Evolutionary conservation across 805 yeast genomes (phyloP), one percentile per base, ranked within the genome.

Genomic region (Candida parachauliodes): DNA sequence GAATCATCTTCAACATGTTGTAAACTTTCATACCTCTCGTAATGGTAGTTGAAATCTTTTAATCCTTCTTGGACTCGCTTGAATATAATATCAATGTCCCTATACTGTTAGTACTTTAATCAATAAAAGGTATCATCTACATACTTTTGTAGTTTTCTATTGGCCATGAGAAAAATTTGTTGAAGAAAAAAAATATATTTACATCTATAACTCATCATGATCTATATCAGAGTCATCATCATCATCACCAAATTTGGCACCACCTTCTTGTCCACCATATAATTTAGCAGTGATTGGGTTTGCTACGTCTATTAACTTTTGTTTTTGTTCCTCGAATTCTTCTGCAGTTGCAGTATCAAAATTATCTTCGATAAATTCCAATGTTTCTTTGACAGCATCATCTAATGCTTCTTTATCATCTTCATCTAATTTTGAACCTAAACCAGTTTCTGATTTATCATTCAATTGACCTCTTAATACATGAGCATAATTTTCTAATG

Each of bases 241-340:
- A 44, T 62, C 67, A 40, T 65, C 70, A 46, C 68, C 70, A 37
- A 60, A 61, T 51, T 60, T 52, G 41, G 65, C 63, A 27, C 52
- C 67, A 29, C 50, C 66, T 17, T 73, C 77, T 41, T 74, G 78
- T 10, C 21, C 38, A 24, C 29, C 41, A 50, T 68, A 68, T 42
- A 91, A 68, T 73, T 91, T 93, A 48, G 91, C 76, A 36, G 96
- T 86, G 55, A 93, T 89, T 63, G 98, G 97, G 65, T 82, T 81
- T 33, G 96, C 95, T 55, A 83, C 70, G 52, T 83, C 77, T 46
- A 83, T 77, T 62, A 91, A 77, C 57, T 83, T 66, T 50, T 57
- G 89, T 68, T 79, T 86, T 70, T 88, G 94, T 65, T 88, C 97
- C 40, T 87, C 94, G 51, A 85, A 83, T 57, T 93, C 98, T 66